A percentile compares a stretch with the other conserved stretches of the same genome.
Evolutionary conservation across 257 asterid species (phyloP).

Genomic region (Voacanga thouarsii): DNA sequence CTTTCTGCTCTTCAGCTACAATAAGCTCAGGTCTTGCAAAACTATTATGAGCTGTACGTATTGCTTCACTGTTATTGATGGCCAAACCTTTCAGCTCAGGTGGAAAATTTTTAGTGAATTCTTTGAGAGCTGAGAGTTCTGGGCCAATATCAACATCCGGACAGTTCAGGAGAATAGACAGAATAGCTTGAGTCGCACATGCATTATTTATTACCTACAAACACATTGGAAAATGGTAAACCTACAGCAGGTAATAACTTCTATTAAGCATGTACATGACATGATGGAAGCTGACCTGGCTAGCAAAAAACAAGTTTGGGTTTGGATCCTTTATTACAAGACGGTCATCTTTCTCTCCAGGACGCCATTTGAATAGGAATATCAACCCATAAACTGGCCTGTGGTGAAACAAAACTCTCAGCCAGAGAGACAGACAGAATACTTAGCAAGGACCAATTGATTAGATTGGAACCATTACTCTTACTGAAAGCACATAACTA

Average conservation of each 20-base stretch:
- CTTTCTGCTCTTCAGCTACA: slow-evolving; percentile 83
- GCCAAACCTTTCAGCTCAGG: slow-evolving; percentile 94
- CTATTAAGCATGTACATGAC: slow-evolving; percentile 1
- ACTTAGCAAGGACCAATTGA: neutral
- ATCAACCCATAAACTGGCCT: slow-evolving; percentile 93
- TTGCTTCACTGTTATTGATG: slow-evolving; percentile 90
- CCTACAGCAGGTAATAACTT: slow-evolving; percentile 7
- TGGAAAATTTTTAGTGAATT: slow-evolving; percentile 86
- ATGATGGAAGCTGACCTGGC: slow-evolving; percentile 58
- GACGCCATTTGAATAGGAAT: slow-evolving; percentile 98
- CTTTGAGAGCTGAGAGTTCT: slow-evolving; percentile 73
- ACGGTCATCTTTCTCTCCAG: slow-evolving; percentile 94
- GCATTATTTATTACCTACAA: slow-evolving; percentile 92
- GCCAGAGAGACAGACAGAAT: neutral
- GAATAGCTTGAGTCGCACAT: slow-evolving; percentile 98
- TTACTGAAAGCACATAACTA: neutral
- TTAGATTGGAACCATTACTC: neutral
- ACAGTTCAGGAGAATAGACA: slow-evolving; percentile 82
- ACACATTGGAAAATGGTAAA: slow-evolving; percentile 1
- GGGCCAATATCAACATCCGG: slow-evolving; percentile 87
- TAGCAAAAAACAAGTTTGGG: slow-evolving; percentile 90
- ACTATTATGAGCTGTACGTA: slow-evolving; percentile 93
- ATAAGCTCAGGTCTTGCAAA: slow-evolving; percentile 97
- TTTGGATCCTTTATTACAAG: slow-evolving; percentile 83
- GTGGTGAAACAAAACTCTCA: slow-evolving; percentile 15